phyloP scores from a whole-genome alignment of 2,329 filamentous ascomycete genomes.

The Fusarium hainanense region DNA sequence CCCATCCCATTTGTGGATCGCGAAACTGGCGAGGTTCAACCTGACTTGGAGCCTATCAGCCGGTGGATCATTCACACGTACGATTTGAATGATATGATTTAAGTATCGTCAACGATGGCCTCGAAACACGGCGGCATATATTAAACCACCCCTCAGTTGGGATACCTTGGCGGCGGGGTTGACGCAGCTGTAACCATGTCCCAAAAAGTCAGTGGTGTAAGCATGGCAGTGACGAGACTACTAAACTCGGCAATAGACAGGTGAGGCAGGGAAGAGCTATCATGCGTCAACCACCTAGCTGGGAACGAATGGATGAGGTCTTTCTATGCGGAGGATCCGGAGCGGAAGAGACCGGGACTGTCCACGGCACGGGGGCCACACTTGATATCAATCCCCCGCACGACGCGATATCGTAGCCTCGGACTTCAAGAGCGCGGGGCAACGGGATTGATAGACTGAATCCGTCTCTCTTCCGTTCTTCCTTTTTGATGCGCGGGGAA shows the following conservation, averaged over 20 bases:
- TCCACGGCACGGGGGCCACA: conserved; percentile 36
- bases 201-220: conserved; percentile 39
- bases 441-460: conserved; percentile 42
- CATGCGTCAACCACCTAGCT: conserved; percentile 42
- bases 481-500: conserved; percentile 35
- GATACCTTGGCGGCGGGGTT: conserved; percentile 39
- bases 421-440: conserved; percentile 42
- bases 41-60: conserved; percentile 39
- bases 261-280: conserved; percentile 36
- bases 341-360: conserved; percentile 47
- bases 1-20: conserved; percentile 30
- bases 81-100: conserved; percentile 44
- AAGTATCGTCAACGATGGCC: conserved; percentile 36
- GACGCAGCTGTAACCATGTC: conserved; percentile 24
- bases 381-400: conserved; percentile 38
- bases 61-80: conserved; percentile 41
- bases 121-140: conserved; percentile 44
- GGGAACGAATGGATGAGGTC: conserved; percentile 41
- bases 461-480: conserved; percentile 34
- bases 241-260: conserved; percentile 37
- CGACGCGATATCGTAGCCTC: conserved; percentile 39
- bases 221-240: conserved; percentile 33
- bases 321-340: conserved; percentile 33
- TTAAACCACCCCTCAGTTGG: conserved; percentile 38
- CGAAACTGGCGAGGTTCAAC: conserved; percentile 30